A percentile compares a stretch with the other conserved stretches of the same genome.
Conservation (phyloP, 176 grass and related monocot genomes). For the Aegilops sharonensis region DNA sequence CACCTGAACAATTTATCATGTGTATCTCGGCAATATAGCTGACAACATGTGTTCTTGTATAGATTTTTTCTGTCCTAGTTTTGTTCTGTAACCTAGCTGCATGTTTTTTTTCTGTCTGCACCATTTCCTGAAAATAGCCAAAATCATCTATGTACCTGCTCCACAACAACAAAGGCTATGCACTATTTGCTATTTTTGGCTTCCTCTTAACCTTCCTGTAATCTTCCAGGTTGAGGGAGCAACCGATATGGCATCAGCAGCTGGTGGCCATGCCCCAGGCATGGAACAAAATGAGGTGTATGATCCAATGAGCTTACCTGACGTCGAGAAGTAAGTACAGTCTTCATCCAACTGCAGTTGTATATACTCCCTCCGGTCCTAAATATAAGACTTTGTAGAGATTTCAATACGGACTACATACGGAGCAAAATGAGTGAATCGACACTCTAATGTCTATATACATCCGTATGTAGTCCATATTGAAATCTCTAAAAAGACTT, state of each 20-base stretch:
- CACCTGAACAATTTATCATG: neutral
- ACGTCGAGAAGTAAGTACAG: slow-evolving; percentile 64
- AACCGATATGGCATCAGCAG: slow-evolving; percentile 42
- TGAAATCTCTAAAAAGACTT: no score
- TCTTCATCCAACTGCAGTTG: neutral
- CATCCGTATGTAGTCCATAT: no score
- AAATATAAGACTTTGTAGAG: no score
- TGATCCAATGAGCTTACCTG: slow-evolving; percentile 90
- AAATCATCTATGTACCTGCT: neutral
- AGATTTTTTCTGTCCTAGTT: neutral
- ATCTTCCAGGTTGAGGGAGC: slow-evolving; percentile 66
- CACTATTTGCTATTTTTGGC: neutral
- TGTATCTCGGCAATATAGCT: neutral
- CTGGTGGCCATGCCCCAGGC: slow-evolving; percentile 41
- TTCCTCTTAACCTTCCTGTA: neutral
- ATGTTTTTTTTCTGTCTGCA: neutral
- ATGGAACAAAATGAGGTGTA: slow-evolving; percentile 81
- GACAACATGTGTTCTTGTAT: neutral
- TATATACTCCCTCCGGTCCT: no score
- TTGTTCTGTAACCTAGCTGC: neutral
- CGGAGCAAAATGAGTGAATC: no score
- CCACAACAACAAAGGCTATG: neutral
- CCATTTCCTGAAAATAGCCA: neutral
- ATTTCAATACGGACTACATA: no score
- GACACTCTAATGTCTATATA: no score